These are phyloP conservation scores for Auriscalpium orientale DNA, from an alignment of 768 basidiomycete genomes.

Conservation along the genomic window DNA sequence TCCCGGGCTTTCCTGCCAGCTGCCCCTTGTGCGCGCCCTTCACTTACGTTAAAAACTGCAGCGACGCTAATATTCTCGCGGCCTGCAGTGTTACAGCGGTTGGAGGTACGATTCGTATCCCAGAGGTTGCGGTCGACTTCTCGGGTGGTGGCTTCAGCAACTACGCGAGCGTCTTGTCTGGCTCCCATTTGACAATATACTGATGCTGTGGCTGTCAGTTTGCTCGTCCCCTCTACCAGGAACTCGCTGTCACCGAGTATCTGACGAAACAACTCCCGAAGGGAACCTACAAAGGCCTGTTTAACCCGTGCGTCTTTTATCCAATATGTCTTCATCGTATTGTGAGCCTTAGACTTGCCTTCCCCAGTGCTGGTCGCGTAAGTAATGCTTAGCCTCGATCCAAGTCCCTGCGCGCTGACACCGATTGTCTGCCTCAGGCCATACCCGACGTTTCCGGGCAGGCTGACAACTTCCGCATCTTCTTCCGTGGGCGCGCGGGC, in stretches of 20 bases:
- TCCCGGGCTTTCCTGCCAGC: conserved; percentile 48
- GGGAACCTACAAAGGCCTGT: conserved; percentile 46
- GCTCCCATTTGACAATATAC: neutral
- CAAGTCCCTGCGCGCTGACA: neutral
- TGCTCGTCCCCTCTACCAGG: conserved; percentile 45
- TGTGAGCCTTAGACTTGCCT: conserved; percentile 13
- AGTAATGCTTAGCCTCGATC: conserved; percentile 4
- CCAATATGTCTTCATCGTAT: neutral
- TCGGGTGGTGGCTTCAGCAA: conserved; percentile 74
- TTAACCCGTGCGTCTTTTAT: conserved; percentile 46
- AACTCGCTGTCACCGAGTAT: conserved; percentile 34
- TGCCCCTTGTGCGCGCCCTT: conserved; percentile 31
- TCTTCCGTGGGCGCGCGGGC: conserved; percentile 26
- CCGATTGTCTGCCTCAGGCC: conserved; percentile 26
- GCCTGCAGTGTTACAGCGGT: conserved; percentile 57
- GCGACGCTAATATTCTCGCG: neutral
- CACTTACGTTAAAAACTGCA: no score
- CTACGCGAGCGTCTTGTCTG: conserved; percentile 33
- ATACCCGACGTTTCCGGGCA: conserved; percentile 58
- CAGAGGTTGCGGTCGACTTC: conserved; percentile 52
- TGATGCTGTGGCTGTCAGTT: conserved; percentile 29
- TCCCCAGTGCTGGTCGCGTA: conserved; percentile 36
- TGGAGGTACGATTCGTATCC: conserved; percentile 53
- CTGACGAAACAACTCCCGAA: conserved; percentile 34
- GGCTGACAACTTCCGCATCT: conserved; percentile 35